Conservation (phyloP, 345 rosid genomes). For the Linum tenue region DNA sequence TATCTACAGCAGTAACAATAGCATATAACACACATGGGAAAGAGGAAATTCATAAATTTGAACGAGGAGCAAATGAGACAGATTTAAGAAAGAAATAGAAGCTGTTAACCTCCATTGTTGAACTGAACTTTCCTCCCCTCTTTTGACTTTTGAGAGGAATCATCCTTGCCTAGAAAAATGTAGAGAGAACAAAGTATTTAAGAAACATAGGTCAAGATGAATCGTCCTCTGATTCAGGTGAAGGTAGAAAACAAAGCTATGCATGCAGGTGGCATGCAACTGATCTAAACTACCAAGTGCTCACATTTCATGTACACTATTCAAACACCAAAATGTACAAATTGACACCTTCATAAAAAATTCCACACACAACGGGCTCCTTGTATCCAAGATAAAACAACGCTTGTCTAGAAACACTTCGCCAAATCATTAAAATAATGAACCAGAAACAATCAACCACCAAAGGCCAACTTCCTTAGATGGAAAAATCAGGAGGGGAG, state of each 20-base stretch:
- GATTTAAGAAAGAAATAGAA: not conserved
- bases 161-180: conserved; percentile 38
- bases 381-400: too few relatives aligned
- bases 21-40: not conserved
- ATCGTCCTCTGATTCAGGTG: not conserved
- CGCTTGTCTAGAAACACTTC: too few relatives aligned
- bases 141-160: conserved; percentile 36
- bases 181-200: not conserved
- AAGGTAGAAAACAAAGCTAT: not conserved
- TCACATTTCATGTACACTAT: too few relatives aligned
- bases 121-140: conserved; percentile 52
- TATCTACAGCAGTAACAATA: not conserved
- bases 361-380: too few relatives aligned
- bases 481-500: too few relatives aligned
- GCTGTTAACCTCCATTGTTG: conserved; percentile 32
- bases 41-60: not conserved
- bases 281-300: too few relatives aligned
- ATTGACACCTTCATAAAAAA: too few relatives aligned
- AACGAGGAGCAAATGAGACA: conserved; percentile 1
- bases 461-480: too few relatives aligned
- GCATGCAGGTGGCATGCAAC: too few relatives aligned
- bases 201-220: not conserved
- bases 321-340: too few relatives aligned
- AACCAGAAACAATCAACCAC: too few relatives aligned
- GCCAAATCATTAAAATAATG: too few relatives aligned